phyloP scores from a whole-genome alignment of 208 protist genomes.

The Crithidia expoeki region DNA sequence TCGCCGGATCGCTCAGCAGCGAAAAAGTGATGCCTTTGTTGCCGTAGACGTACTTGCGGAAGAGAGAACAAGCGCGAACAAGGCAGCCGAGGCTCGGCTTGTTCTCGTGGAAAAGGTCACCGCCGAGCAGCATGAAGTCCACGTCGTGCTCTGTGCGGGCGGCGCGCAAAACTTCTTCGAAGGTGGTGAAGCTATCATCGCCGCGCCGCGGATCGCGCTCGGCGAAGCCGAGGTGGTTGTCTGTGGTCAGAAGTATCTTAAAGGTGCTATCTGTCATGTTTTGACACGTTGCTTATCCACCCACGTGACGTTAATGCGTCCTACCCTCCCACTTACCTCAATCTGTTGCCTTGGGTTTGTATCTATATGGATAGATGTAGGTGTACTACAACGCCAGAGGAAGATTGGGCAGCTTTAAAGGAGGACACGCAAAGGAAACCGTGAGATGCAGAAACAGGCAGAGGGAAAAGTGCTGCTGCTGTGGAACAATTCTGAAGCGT shows the following conservation, averaged over 20 bases:
- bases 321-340: too few species aligned
- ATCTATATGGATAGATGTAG: too few species aligned
- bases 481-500: too few species aligned
- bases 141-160: constrained; percentile 93
- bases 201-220: constrained; percentile 96
- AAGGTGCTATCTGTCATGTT: constrained; percentile 62
- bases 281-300: neutral
- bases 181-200: constrained; percentile 98
- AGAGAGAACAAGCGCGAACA: constrained; percentile 84
- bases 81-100: constrained; percentile 96
- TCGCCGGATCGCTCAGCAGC: constrained; percentile 91
- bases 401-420: too few species aligned
- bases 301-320: too few species aligned
- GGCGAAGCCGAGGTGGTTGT: constrained; percentile 97
- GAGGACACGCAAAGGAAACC: too few species aligned
- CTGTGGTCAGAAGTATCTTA: constrained; percentile 94
- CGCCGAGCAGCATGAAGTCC: constrained; percentile 97
- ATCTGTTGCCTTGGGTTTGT: too few species aligned
- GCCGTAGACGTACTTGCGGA: constrained; percentile 93
- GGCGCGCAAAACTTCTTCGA: constrained; percentile 97
- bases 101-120: constrained; percentile 99
- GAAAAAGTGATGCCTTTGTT: constrained; percentile 89
- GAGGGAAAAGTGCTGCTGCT: too few species aligned
- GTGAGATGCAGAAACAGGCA: too few species aligned
- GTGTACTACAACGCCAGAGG: too few species aligned